These are phyloP conservation scores for Coemansia nantahalensis DNA, from an alignment of 192 early-diverging fungal species.

Conservation along the genomic window DNA sequence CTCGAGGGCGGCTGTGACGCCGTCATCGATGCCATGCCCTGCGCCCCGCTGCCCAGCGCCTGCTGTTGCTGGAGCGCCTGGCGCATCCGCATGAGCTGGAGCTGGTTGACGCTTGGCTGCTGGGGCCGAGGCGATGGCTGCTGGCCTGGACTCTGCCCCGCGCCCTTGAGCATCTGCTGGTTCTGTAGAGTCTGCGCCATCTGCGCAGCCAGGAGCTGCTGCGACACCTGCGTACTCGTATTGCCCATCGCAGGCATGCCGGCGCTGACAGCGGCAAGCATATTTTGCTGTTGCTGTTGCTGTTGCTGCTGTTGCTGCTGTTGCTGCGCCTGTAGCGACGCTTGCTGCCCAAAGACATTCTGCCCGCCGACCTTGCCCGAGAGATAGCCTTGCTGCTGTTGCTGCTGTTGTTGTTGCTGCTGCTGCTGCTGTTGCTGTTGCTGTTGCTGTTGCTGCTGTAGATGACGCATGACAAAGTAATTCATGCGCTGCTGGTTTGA, in stretches of 20 bases:
- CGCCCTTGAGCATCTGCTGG: constrained; percentile 30
- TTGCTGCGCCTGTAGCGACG: constrained; percentile 19
- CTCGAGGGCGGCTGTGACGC: constrained; percentile 20
- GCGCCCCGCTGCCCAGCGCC: background rate
- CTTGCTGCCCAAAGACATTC: constrained; percentile 18
- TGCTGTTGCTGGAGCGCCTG: constrained; percentile 31
- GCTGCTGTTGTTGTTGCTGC: background rate
- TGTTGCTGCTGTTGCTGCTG: constrained; percentile 22
- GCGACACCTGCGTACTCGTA: background rate
- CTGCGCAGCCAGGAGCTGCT: constrained; percentile 33
- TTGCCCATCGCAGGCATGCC: constrained; percentile 17
- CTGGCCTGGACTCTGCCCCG: constrained; percentile 2
- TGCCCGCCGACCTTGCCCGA: constrained; percentile 11
- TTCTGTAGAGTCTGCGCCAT: constrained; percentile 35
- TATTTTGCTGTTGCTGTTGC: constrained; percentile 14
- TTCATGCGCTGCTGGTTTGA: constrained; percentile 46
- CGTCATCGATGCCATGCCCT: too few species aligned
- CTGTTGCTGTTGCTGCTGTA: constrained; percentile 43
- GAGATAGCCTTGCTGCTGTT: background rate
- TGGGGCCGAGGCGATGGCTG: constrained; percentile 11
- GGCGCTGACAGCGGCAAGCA: constrained; percentile 7
- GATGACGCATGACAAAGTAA: constrained; percentile 38
- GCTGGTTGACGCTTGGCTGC: constrained; percentile 25
- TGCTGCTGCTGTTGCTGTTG: constrained; percentile 16
- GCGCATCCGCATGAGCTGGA: constrained; percentile 38